These are phyloP conservation scores for Trichothecium roseum DNA, from an alignment of 2,329 filamentous ascomycete genomes.

Conservation along the genomic window DNA sequence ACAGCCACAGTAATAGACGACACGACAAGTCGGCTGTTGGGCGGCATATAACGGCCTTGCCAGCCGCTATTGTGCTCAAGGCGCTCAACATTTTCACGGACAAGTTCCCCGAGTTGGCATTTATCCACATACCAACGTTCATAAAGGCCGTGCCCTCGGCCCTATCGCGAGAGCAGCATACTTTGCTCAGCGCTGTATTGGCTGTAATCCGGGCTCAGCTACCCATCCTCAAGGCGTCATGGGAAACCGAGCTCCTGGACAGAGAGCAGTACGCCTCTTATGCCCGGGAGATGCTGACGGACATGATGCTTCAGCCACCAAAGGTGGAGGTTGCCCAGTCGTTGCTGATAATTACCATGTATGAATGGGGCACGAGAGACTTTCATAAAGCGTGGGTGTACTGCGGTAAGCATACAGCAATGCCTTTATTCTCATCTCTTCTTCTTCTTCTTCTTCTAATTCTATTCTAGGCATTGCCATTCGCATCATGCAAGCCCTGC, in stretches of 20 bases:
- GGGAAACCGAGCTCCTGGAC: constrained; percentile 16
- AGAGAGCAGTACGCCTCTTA: constrained; percentile 22
- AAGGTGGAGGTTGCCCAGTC: constrained; percentile 25
- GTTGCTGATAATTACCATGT: constrained; percentile 25
- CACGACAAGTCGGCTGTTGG: background rate
- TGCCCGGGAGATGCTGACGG: constrained; percentile 13
- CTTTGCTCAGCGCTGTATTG: constrained; percentile 17
- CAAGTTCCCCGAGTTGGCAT: constrained; percentile 21
- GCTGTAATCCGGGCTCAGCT: constrained; percentile 20
- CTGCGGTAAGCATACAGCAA: constrained; percentile 13
- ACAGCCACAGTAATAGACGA: background rate
- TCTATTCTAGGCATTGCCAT: constrained; percentile 26
- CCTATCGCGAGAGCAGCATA: constrained; percentile 15
- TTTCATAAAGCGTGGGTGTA: constrained; percentile 33
- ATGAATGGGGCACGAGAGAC: constrained; percentile 30
- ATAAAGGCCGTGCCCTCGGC: constrained; percentile 12
- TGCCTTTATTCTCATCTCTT: too few relatives aligned
- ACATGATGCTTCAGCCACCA: constrained; percentile 16
- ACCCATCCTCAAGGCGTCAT: constrained; percentile 15
- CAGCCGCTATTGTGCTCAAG: constrained; percentile 16
- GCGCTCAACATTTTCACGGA: constrained; percentile 21
- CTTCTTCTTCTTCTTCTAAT: too few relatives aligned
- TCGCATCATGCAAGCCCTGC: constrained; percentile 25
- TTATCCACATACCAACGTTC: constrained; percentile 21
- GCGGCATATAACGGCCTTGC: constrained; percentile 13